Evolutionary conservation across 768 basidiomycete species (phyloP).

Genomic region (Pleurotus pulmonarius): DNA sequence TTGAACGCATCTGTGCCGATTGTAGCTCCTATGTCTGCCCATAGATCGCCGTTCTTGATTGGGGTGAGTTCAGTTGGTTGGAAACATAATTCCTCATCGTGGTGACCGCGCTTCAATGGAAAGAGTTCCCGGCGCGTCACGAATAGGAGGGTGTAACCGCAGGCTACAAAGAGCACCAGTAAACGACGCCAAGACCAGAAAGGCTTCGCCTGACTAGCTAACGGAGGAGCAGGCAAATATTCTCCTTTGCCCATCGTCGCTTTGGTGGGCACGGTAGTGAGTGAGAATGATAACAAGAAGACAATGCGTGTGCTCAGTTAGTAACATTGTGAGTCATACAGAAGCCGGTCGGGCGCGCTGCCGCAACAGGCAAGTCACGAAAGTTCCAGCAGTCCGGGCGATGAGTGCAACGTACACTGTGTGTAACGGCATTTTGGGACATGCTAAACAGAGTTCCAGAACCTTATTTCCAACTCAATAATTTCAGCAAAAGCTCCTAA

Average conservation of each 20-base stretch:
- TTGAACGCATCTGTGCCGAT: slow-evolving; percentile 22
- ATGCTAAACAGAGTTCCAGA: not conserved
- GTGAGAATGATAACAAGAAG: not conserved
- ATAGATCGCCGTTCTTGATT: slow-evolving; percentile 21
- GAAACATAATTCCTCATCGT: not conserved
- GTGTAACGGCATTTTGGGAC: not conserved
- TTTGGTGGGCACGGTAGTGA: not conserved
- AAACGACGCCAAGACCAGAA: not conserved
- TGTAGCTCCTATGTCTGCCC: slow-evolving; percentile 7
- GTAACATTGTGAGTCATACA: not conserved
- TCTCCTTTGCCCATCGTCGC: not conserved
- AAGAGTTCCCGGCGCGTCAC: not conserved
- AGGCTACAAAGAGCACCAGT: not conserved
- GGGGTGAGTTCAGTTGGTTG: slow-evolving; percentile 24
- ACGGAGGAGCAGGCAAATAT: not conserved
- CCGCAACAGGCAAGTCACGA: too few relatives aligned
- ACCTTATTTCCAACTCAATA: not conserved
- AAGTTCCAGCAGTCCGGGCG: too few relatives aligned
- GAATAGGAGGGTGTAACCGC: not conserved
- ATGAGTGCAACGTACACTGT: too few relatives aligned
- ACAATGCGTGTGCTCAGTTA: not conserved
- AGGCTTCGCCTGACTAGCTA: not conserved
- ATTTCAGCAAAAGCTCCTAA: too few relatives aligned
- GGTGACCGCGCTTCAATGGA: not conserved
- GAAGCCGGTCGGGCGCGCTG: too few relatives aligned